phyloP scores from a whole-genome alignment of 148 eudicot species.

The Fagopyrum tataricum region DNA sequence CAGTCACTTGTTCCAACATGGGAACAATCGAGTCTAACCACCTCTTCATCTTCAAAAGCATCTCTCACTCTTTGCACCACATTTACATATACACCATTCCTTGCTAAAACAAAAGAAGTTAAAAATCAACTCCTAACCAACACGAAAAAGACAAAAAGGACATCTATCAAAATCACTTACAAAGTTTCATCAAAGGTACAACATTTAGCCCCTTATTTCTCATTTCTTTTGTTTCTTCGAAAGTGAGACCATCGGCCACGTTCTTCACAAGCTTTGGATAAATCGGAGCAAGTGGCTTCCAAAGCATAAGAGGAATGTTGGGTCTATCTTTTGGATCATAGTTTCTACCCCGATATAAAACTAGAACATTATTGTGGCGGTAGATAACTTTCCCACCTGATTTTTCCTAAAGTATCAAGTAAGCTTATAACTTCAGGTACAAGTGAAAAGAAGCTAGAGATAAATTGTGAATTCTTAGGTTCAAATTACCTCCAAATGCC shows the following conservation, averaged over 20 bases:
- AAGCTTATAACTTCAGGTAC: background rate
- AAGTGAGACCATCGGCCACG: constrained; percentile 76
- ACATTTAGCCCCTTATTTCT: constrained; percentile 65
- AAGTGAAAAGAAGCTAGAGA: background rate
- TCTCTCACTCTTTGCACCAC: constrained; percentile 80
- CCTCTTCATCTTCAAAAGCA: constrained; percentile 77
- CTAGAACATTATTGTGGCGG: constrained; percentile 59
- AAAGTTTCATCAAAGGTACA: constrained; percentile 58
- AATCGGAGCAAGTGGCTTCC: constrained; percentile 86
- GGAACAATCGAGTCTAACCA: constrained; percentile 72
- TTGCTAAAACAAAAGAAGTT: constrained; percentile 34
- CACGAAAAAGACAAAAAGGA: background rate
- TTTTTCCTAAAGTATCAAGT: constrained; percentile 55
- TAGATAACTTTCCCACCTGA: constrained; percentile 74
- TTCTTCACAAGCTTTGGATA: constrained; percentile 84
- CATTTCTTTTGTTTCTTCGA: constrained; percentile 85
- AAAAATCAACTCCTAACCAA: background rate
- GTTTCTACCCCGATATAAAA: constrained; percentile 73
- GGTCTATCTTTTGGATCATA: constrained; percentile 73
- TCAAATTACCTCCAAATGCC: constrained; percentile 54
- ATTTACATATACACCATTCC: constrained; percentile 86
- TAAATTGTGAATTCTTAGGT: background rate
- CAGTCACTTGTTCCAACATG: constrained; percentile 73
- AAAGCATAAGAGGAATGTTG: constrained; percentile 72
- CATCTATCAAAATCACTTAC: constrained; percentile 34